Percentiles rank a stretch among this genome's conserved stretches.
These are phyloP conservation scores for Geotrichum ghanense DNA, from an alignment of 805 yeast species.

Conservation along the genomic window DNA sequence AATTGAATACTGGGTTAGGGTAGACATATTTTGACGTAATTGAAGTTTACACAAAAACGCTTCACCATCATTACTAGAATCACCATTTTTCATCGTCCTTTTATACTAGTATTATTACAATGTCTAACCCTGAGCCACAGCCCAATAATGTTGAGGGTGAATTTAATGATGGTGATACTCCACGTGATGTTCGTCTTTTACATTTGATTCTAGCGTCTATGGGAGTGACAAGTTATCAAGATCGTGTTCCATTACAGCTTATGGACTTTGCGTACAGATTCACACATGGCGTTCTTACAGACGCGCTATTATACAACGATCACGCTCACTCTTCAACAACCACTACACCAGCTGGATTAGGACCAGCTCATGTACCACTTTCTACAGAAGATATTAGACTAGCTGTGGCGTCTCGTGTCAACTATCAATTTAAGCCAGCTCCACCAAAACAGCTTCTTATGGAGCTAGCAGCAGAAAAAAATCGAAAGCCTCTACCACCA, in stretches of 20 bases:
- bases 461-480: slow-evolving; percentile 87
- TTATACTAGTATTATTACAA: no score
- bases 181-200: slow-evolving; percentile 83
- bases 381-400: slow-evolving; percentile 84
- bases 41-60: neutral
- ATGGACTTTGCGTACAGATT: slow-evolving; percentile 94
- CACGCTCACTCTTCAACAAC: slow-evolving; percentile 35
- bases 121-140: neutral
- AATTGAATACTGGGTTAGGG: no score
- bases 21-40: no score
- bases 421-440: slow-evolving; percentile 89
- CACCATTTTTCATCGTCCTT: slow-evolving; percentile 14
- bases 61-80: neutral
- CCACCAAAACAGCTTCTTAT: slow-evolving; percentile 87
- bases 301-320: slow-evolving; percentile 81
- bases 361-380: slow-evolving; percentile 34
- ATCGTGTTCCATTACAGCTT: slow-evolving; percentile 87
- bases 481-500: slow-evolving; percentile 80
- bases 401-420: slow-evolving; percentile 90
- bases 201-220: slow-evolving; percentile 90
- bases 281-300: slow-evolving; percentile 76
- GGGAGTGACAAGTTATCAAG: slow-evolving; percentile 84
- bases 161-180: slow-evolving; percentile 25
- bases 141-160: neutral
- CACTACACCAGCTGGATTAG: slow-evolving; percentile 28